A percentile compares a stretch with the other conserved stretches of the same genome.
These are phyloP conservation scores for Phytophthora podocarpi DNA, from an alignment of 352 stramenopile genomes.

Conservation along the genomic window DNA sequence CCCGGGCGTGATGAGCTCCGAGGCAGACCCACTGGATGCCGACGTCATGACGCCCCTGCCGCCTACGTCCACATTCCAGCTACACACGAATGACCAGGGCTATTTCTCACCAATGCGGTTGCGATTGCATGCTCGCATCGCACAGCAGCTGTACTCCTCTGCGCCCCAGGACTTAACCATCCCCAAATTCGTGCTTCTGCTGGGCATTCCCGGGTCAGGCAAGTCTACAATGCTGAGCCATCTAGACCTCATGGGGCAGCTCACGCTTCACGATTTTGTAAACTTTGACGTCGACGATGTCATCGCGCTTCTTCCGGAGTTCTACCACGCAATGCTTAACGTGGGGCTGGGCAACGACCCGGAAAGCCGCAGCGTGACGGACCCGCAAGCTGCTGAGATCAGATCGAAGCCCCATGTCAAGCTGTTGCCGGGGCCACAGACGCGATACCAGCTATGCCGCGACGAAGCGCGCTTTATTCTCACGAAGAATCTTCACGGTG, in stretches of 20 bases:
- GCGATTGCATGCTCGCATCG: constrained; percentile 72
- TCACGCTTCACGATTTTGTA: constrained; percentile 79
- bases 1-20: constrained; percentile 23
- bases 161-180: constrained; percentile 54
- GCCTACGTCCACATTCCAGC: constrained; percentile 59
- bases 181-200: constrained; percentile 72
- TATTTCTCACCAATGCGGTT: constrained; percentile 69
- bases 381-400: constrained; percentile 11
- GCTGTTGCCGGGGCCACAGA: constrained; percentile 57
- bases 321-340: constrained; percentile 85
- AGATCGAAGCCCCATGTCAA: constrained; percentile 18
- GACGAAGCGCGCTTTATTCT: constrained; percentile 85
- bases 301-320: constrained; percentile 79
- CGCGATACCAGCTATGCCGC: constrained; percentile 78
- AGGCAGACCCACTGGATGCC: constrained; percentile 55
- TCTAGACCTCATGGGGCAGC: constrained; percentile 67
- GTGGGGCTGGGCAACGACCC: constrained; percentile 73
- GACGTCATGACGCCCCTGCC: constrained; percentile 39
- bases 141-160: constrained; percentile 68
- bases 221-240: constrained; percentile 83
- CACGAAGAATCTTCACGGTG: constrained; percentile 78
- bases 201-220: constrained; percentile 68
- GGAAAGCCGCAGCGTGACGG: constrained; percentile 32
- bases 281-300: constrained; percentile 87
- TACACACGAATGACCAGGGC: constrained; percentile 62